Evolutionary conservation across 768 basidiomycete genomes (phyloP), one percentile per base, ranked within the genome.

Genomic region (Hypholoma sublateritium): DNA sequence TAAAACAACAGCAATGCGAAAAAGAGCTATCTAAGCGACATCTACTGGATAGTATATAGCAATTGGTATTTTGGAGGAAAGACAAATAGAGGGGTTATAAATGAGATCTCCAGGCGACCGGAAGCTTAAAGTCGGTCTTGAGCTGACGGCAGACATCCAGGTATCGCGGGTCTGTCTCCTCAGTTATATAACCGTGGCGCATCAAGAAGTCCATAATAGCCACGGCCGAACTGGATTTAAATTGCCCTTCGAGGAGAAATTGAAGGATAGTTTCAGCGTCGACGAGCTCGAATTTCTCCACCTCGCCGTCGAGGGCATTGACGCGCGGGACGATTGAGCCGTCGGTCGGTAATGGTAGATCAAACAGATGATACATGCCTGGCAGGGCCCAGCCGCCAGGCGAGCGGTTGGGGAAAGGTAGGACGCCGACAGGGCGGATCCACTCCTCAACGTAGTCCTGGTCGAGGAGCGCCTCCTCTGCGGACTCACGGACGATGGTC

Each of bases 331-430:
- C 50, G 35, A 75, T 59, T 12, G 68, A 55, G 1, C 68, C 68
- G 55, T 78, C 70, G 5, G 65, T 52, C 0, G 74, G 77, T 11
- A 80, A 66, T 12, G 71, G 70, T 11, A 80, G 70, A 36, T 80
- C 78, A 50, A 74, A 80, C 35, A 76, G 70, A 55, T 77, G 75
- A 60, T 80, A 80, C 17, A 77, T 64, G 19, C 76, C 76, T 5
- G 79, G 79, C n/a, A 80, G 62, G 16, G 78, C 67, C 76, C 76
- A 80, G 39, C 69, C 69, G 16, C 70, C 64, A 6, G 75, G 76
- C 0, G 77, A 78, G 16, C 75, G 78, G 54, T 78, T 76, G 50
- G 69, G 70, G 62, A 68, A 80, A 19, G 73, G 70, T 17, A 79
- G 62, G 46, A 72, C 68, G 17, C 78, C 78, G 6, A 69, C 71